phyloP scores from a whole-genome alignment of 2,329 filamentous ascomycete species.

The Cladosporium sp. region DNA sequence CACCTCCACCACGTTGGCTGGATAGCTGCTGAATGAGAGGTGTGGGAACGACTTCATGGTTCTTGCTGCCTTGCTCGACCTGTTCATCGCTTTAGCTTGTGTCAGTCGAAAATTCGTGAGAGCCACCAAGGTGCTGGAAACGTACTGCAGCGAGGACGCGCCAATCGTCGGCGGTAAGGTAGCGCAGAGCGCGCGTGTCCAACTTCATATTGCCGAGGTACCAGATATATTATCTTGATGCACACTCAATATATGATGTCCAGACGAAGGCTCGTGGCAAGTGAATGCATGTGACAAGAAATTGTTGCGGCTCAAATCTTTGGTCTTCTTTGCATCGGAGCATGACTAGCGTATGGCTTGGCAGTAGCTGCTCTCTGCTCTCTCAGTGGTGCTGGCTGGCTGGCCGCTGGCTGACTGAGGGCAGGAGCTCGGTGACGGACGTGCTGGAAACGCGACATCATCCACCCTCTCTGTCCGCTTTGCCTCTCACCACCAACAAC shows the following conservation, averaged over 20 bases:
- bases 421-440: constrained; percentile 16
- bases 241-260: neutral
- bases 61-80: constrained; percentile 92
- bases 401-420: neutral
- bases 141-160: constrained; percentile 86
- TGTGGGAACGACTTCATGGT: constrained; percentile 96
- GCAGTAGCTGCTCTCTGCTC: neutral
- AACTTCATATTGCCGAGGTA: constrained; percentile 71
- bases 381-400: neutral
- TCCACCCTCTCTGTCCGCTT: constrained; percentile 6
- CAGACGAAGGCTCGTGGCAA: neutral
- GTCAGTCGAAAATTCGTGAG: constrained; percentile 21
- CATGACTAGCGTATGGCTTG: constrained; percentile 20
- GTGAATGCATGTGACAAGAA: constrained; percentile 11
- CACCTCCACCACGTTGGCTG: constrained; percentile 71
- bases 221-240: neutral
- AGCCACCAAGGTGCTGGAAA: constrained; percentile 26
- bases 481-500: constrained; percentile 4
- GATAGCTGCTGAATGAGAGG: constrained; percentile 82
- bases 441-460: constrained; percentile 18
- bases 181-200: constrained; percentile 89
- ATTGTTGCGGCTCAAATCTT: constrained; percentile 14
- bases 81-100: constrained; percentile 43
- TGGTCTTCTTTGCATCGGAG: neutral
- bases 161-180: constrained; percentile 92